A percentile compares a stretch with the other conserved stretches of the same genome.
phyloP scores from a whole-genome alignment of 495 filamentous ascomycete genomes.

The Aspergillus bertholletiae region DNA sequence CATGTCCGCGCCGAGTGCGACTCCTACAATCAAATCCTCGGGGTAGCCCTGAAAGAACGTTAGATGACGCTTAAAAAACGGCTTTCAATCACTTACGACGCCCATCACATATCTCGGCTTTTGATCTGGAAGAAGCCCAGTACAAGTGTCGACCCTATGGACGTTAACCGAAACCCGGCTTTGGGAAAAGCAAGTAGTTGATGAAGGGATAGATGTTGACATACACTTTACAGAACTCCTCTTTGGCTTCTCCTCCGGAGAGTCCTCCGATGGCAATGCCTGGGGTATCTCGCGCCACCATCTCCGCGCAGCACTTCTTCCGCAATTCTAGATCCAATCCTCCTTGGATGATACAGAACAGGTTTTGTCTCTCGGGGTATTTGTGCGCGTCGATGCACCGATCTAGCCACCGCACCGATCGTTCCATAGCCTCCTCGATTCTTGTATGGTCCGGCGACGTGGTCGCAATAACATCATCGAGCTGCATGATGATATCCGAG shows the following conservation, averaged over 20 bases:
- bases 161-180: conserved; percentile 12
- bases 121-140: conserved; percentile 74
- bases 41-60: conserved; percentile 67
- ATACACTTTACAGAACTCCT: conserved; percentile 58
- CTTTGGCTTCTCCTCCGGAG: conserved; percentile 77
- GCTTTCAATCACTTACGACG: conserved; percentile 53
- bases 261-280: conserved; percentile 96
- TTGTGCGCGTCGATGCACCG: conserved; percentile 90
- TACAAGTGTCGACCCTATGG: conserved; percentile 76
- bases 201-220: conserved; percentile 7
- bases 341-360: conserved; percentile 99
- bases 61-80: background rate
- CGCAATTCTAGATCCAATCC: conserved; percentile 90
- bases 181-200: background rate
- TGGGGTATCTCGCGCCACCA: conserved; percentile 88
- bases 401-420: conserved; percentile 97
- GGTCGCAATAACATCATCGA: conserved; percentile 95
- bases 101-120: conserved; percentile 99
- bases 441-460: conserved; percentile 82
- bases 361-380: conserved; percentile 78
- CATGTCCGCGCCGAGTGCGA: conserved; percentile 96
- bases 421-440: conserved; percentile 92
- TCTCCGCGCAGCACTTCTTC: conserved; percentile 77
- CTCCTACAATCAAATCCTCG: conserved; percentile 86
- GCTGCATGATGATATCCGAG: conserved; percentile 98